Conservation (phyloP, 1,139 yeast species). For the Sugiyamaella grinbergsii region DNA sequence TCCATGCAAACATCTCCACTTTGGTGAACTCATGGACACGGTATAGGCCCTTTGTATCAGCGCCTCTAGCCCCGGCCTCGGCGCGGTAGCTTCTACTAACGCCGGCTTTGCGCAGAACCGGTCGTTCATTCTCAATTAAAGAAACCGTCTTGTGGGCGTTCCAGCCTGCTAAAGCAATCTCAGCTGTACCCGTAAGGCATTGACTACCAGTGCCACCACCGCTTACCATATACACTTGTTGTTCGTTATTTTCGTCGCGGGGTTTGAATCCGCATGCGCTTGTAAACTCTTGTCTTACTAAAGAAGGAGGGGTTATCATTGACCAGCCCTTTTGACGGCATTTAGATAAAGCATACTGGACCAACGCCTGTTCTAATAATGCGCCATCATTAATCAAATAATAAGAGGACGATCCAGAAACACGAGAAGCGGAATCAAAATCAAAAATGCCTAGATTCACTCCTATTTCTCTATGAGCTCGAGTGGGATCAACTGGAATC, state of each 20-base stretch:
- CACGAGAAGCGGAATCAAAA: slow-evolving; percentile 66
- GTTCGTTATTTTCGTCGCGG: slow-evolving; percentile 82
- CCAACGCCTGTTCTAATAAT: slow-evolving; percentile 81
- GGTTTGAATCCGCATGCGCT: slow-evolving; percentile 96
- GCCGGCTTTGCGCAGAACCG: slow-evolving; percentile 66
- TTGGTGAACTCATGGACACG: slow-evolving; percentile 98
- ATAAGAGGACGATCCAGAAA: slow-evolving; percentile 89
- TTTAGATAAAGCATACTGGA: slow-evolving; percentile 69
- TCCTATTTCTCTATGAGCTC: slow-evolving; percentile 71
- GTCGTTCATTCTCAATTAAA: slow-evolving; percentile 38
- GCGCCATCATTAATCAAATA: slow-evolving; percentile 88
- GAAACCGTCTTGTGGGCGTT: slow-evolving; percentile 48
- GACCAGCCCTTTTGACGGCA: slow-evolving; percentile 71
- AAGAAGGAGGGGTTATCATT: slow-evolving; percentile 80
- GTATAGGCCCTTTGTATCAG: slow-evolving; percentile 87
- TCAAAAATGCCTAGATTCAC: slow-evolving; percentile 65
- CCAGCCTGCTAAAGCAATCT: slow-evolving; percentile 87
- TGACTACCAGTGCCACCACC: slow-evolving; percentile 38
- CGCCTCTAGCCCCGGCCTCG: slow-evolving; percentile 97
- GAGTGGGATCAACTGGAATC: slow-evolving; percentile 26
- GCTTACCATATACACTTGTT: slow-evolving; percentile 70
- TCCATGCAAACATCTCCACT: slow-evolving; percentile 87
- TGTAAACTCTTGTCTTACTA: slow-evolving; percentile 75
- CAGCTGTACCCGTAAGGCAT: slow-evolving; percentile 92
- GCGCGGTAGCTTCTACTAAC: slow-evolving; percentile 88